A percentile compares a stretch with the other conserved stretches of the same genome.
Conservation (phyloP, 257 asterid species). For the Solanum tarijense region DNA sequence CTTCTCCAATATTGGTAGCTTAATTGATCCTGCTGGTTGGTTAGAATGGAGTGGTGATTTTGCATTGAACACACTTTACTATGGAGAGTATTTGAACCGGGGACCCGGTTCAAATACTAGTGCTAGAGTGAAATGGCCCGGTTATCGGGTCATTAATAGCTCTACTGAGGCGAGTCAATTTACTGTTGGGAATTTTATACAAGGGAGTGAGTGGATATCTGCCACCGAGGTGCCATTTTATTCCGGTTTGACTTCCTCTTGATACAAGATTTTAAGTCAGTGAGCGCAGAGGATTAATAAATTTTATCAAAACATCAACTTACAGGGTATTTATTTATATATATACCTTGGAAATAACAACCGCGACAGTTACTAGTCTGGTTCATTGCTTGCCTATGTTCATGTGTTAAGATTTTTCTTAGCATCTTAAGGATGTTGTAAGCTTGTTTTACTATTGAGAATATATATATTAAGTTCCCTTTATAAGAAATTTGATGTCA, state of each 20-base stretch:
- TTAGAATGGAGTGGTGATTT: conserved; percentile 58
- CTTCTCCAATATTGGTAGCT: conserved; percentile 29
- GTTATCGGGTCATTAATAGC: conserved; percentile 47
- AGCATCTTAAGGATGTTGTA: neutral
- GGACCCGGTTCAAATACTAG: conserved; percentile 78
- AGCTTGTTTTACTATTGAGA: neutral
- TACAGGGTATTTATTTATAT: neutral
- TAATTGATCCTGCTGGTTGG: conserved; percentile 73
- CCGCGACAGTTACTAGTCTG: neutral
- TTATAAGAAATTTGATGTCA: neutral
- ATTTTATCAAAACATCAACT: neutral
- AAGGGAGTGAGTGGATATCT: conserved; percentile 58
- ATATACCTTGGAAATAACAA: neutral
- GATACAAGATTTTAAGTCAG: neutral
- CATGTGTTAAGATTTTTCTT: neutral
- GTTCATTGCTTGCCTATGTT: neutral
- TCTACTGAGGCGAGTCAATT: conserved; percentile 62
- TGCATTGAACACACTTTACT: conserved; percentile 48
- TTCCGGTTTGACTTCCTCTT: conserved; percentile 41
- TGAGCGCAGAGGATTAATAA: neutral
- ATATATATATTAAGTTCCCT: neutral
- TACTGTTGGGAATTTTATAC: conserved; percentile 51
- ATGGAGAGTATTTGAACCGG: conserved; percentile 69
- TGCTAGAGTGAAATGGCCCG: conserved; percentile 74
- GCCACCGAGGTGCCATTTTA: conserved; percentile 35